A percentile compares a stretch with the other conserved stretches of the same genome.
phyloP scores from a whole-genome alignment of 192 early-diverging fungal species.

The Backusella westeae region DNA sequence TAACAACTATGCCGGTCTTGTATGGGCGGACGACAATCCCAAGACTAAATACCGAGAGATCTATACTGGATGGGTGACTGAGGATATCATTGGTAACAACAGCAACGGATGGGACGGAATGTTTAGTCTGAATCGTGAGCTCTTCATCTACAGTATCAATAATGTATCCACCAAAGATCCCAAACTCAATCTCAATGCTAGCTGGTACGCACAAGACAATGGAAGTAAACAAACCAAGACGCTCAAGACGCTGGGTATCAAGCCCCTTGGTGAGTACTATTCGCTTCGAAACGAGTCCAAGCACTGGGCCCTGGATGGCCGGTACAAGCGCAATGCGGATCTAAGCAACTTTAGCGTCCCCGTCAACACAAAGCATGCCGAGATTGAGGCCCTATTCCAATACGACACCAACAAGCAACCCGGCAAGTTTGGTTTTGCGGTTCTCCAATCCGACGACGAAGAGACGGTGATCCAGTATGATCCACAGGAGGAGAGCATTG shows the following conservation, averaged over 20 bases:
- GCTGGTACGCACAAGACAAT: neutral
- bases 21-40: neutral
- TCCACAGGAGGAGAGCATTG: neutral
- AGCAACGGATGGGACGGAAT: conserved; percentile 10
- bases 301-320: neutral
- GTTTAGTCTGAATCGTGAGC: conserved; percentile 16
- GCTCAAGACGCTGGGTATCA: conserved; percentile 3
- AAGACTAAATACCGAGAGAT: neutral
- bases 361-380: neutral
- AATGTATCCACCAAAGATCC: neutral
- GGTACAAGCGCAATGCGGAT: neutral
- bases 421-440: neutral
- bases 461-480: conserved; percentile 9
- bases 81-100: neutral
- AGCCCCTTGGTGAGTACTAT: neutral
- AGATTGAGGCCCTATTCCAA: neutral
- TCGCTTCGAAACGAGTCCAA: neutral
- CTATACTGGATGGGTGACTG: conserved; percentile 11
- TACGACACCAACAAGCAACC: neutral
- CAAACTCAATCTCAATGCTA: neutral
- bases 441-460: neutral
- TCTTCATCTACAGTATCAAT: neutral
- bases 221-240: neutral
- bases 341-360: neutral
- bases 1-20: neutral